Conservation (phyloP, 1,139 yeast genomes). For the Pichia sp. region DNA sequence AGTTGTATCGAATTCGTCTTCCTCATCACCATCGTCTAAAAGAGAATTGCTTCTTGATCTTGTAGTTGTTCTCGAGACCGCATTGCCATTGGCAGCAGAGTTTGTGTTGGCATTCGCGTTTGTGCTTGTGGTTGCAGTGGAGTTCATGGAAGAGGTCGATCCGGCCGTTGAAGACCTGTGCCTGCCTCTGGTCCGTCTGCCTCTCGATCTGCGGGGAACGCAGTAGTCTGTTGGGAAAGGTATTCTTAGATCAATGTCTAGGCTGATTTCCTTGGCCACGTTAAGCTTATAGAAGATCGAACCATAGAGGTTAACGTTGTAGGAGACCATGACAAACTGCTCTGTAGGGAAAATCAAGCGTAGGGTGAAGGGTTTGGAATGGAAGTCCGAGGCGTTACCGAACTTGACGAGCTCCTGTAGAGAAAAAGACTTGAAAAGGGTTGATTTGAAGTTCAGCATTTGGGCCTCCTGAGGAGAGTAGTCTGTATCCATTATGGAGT, state of each 20-base stretch:
- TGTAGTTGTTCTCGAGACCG: constrained; percentile 1
- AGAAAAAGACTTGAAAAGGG: constrained; percentile 22
- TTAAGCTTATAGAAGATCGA: constrained; percentile 30
- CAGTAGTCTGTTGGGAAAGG: constrained; percentile 27
- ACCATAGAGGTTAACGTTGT: constrained; percentile 26
- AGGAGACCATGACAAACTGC: constrained; percentile 27
- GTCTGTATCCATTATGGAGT: constrained; percentile 12
- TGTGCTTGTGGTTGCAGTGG: neutral
- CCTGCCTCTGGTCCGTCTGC: constrained; percentile 10
- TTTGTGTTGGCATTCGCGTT: neutral
- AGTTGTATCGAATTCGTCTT: constrained; percentile 19
- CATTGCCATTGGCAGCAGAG: neutral
- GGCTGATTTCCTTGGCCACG: constrained; percentile 29
- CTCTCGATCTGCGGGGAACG: constrained; percentile 24
- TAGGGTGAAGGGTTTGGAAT: constrained; percentile 28
- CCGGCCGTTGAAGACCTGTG: neutral
- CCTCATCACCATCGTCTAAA: constrained; percentile 17
- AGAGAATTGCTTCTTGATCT: constrained; percentile 16
- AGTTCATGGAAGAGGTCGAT: neutral
- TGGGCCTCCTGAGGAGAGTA: constrained; percentile 16
- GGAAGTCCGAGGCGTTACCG: constrained; percentile 32
- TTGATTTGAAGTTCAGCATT: constrained; percentile 12
- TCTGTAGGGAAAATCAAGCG: constrained; percentile 29
- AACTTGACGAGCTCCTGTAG: constrained; percentile 29
- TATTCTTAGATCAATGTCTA: constrained; percentile 28